Conservation (phyloP, 176 grass and related monocot genomes). For the Cenchrus fungigraminus region DNA sequence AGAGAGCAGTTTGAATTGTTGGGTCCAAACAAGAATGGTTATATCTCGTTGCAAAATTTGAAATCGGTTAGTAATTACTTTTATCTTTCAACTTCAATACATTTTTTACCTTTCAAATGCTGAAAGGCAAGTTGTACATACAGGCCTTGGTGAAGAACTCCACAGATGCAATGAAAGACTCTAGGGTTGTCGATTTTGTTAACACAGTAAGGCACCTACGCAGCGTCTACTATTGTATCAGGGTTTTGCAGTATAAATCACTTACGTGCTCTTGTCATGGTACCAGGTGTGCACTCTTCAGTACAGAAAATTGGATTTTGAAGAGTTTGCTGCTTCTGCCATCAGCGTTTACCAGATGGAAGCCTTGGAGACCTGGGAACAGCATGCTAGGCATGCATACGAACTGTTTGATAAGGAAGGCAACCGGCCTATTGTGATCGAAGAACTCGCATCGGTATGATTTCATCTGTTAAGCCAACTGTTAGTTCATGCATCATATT, state of each 20-base stretch:
- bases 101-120: slow-evolving; percentile 13
- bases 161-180: slow-evolving; percentile 96
- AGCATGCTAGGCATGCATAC: slow-evolving; percentile 78
- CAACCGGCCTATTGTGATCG: slow-evolving; percentile 98
- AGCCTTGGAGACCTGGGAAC: slow-evolving; percentile 95
- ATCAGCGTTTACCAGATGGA: slow-evolving; percentile 99
- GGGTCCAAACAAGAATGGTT: slow-evolving; percentile 90
- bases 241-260: background rate
- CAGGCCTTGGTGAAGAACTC: slow-evolving; percentile 92
- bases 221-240: background rate
- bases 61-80: slow-evolving; percentile 66
- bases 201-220: slow-evolving; percentile 57
- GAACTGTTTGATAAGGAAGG: slow-evolving; percentile 98
- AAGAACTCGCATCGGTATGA: slow-evolving; percentile 94
- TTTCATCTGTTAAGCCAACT: background rate
- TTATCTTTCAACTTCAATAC: slow-evolving; percentile 10
- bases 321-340: slow-evolving; percentile 91
- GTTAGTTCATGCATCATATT: background rate
- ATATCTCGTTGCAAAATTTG: slow-evolving; percentile 94
- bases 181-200: slow-evolving; percentile 94
- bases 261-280: slow-evolving; percentile 20
- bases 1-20: slow-evolving; percentile 91
- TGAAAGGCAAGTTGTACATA: slow-evolving; percentile 29
- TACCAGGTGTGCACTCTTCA: slow-evolving; percentile 96
- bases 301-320: slow-evolving; percentile 98